Percentiles rank a stretch among this genome's conserved stretches.
Conservation (phyloP, 345 rosid species). For the Erucastrum elatum region DNA sequence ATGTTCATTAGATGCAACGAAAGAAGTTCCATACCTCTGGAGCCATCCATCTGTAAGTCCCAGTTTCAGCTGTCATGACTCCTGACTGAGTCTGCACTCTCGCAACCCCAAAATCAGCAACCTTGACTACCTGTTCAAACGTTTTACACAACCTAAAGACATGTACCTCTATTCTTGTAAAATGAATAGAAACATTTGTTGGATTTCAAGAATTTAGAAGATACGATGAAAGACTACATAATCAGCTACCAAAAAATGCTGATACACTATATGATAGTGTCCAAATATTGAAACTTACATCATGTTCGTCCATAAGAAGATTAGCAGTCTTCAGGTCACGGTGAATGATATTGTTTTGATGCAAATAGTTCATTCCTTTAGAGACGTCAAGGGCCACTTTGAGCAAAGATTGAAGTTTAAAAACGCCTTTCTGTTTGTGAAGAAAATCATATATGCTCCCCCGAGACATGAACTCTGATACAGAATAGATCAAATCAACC, state of each 20-base stretch:
- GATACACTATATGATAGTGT: no score
- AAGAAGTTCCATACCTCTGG: conserved; percentile 62
- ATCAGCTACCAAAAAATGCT: no score
- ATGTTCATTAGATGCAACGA: background rate
- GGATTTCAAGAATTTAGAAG: no score
- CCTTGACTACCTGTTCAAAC: conserved; percentile 77
- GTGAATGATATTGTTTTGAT: conserved; percentile 93
- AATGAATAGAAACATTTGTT: no score
- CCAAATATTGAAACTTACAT: no score
- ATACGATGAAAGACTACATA: no score
- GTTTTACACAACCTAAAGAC: background rate
- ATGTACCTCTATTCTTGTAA: background rate
- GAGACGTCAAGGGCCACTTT: conserved; percentile 85
- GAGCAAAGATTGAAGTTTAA: conserved; percentile 75
- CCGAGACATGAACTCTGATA: conserved; percentile 86
- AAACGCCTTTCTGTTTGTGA: conserved; percentile 80
- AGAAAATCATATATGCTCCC: conserved; percentile 91
- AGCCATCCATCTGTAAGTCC: conserved; percentile 99
- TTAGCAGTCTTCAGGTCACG: conserved; percentile 96
- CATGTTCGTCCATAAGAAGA: conserved; percentile 98
- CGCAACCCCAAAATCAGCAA: conserved; percentile 98
- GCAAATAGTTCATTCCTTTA: conserved; percentile 96
- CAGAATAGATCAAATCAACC: conserved; percentile 29
- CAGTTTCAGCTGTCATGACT: conserved; percentile 97
- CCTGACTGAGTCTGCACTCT: conserved; percentile 91